Conservation (phyloP, 2,329 filamentous ascomycete genomes). For the Fusarium sp. region DNA sequence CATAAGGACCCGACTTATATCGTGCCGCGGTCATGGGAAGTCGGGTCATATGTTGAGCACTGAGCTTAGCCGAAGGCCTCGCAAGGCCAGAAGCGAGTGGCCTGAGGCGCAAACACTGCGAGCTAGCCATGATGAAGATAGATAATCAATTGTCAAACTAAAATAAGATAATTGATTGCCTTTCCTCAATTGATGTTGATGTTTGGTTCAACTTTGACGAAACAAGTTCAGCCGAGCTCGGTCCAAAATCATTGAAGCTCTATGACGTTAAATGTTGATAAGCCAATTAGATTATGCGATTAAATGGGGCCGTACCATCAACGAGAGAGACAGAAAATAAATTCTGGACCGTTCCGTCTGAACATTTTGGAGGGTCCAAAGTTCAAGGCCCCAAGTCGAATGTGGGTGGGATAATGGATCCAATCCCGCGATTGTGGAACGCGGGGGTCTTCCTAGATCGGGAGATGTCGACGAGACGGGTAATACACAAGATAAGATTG, state of each 20-base stretch:
- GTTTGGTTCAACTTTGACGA: constrained; percentile 7
- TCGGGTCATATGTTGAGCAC: constrained; percentile 23
- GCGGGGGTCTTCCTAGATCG: constrained; percentile 31
- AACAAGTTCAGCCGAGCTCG: constrained; percentile 30
- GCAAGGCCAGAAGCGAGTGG: constrained; percentile 39
- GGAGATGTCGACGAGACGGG: constrained; percentile 28
- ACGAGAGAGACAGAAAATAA: background rate
- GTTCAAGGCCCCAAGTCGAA: background rate
- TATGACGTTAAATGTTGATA: constrained; percentile 26
- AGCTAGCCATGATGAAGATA: constrained; percentile 38
- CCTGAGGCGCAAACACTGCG: constrained; percentile 41
- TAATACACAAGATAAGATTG: constrained; percentile 17
- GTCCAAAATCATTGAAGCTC: constrained; percentile 21
- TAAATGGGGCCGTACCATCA: constrained; percentile 20
- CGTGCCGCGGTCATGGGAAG: constrained; percentile 53
- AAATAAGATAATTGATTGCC: background rate
- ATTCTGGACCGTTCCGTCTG: constrained; percentile 7
- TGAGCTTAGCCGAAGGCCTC: constrained; percentile 40
- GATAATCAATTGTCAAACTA: background rate
- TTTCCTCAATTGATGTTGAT: constrained; percentile 4
- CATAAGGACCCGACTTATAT: constrained; percentile 73
- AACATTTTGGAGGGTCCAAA: constrained; percentile 10
- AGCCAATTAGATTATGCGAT: constrained; percentile 30
- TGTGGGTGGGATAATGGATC: constrained; percentile 35
- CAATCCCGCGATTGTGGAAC: constrained; percentile 33